A percentile compares a stretch with the other conserved stretches of the same genome.
Evolutionary conservation across 352 stramenopile species (phyloP).

Genomic region (Globisporangium iwayamae): DNA sequence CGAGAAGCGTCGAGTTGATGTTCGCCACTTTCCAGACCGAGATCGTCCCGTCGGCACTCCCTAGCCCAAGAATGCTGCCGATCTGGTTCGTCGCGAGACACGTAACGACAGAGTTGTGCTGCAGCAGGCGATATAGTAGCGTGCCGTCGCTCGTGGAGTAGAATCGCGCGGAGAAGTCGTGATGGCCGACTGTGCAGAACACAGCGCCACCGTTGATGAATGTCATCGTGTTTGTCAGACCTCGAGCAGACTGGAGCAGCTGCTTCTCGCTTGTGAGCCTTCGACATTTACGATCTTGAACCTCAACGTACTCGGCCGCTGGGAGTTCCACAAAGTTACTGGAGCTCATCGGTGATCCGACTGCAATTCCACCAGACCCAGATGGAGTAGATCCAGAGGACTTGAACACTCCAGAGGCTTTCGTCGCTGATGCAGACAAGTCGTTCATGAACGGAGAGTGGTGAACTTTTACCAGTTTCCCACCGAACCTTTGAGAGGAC

Average conservation of each 20-base stretch:
- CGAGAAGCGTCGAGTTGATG: constrained; percentile 62
- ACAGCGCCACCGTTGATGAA: constrained; percentile 56
- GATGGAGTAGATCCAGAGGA: constrained; percentile 1
- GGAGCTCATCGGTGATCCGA: constrained; percentile 7
- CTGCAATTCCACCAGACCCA: neutral
- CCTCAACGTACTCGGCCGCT: constrained; percentile 40
- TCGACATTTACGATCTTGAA: constrained; percentile 67
- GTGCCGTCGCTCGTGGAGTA: constrained; percentile 67
- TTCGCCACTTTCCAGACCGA: constrained; percentile 76
- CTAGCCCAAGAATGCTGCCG: constrained; percentile 47
- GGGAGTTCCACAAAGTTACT: constrained; percentile 18
- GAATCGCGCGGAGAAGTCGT: constrained; percentile 77
- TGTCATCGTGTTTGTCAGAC: constrained; percentile 26
- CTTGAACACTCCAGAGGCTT: constrained; percentile 45
- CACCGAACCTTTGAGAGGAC: constrained; percentile 66
- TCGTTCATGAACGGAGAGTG: constrained; percentile 48
- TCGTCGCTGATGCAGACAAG: constrained; percentile 35
- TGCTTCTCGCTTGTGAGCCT: constrained; percentile 48
- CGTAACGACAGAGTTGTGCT: constrained; percentile 68
- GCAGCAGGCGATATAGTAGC: constrained; percentile 64
- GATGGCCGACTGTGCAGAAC: constrained; percentile 62
- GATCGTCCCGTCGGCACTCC: constrained; percentile 66
- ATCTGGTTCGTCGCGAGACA: constrained; percentile 52
- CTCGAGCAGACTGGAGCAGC: constrained; percentile 18
- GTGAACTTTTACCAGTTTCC: constrained; percentile 48